phyloP scores from a whole-genome alignment of 1,284 basidiomycete species.

The Ganoderma resinaceum region DNA sequence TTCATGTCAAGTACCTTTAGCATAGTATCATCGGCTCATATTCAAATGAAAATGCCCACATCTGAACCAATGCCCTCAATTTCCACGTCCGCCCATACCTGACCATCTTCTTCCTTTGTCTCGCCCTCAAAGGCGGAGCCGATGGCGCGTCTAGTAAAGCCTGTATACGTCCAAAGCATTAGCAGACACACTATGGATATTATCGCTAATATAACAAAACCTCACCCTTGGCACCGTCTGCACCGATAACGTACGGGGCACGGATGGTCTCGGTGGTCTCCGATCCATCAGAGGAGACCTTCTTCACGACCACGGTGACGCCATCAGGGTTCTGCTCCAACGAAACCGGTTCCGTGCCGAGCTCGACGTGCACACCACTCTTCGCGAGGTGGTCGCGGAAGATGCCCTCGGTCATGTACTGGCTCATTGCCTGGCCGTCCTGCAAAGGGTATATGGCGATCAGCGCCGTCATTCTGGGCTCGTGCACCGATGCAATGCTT shows the following conservation, averaged over 20 bases:
- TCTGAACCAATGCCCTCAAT: slow-evolving; percentile 36
- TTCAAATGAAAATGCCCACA: slow-evolving; percentile 23
- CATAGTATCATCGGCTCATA: neutral
- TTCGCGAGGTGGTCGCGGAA: slow-evolving; percentile 40
- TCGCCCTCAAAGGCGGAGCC: slow-evolving; percentile 43
- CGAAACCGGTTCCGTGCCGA: slow-evolving; percentile 37
- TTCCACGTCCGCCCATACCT: slow-evolving; percentile 42
- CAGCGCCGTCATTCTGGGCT: neutral
- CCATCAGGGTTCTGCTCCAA: slow-evolving; percentile 36
- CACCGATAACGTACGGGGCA: slow-evolving; percentile 42
- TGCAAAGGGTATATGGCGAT: neutral
- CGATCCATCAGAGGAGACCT: slow-evolving; percentile 6
- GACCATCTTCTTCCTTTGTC: slow-evolving; percentile 38
- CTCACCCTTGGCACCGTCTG: slow-evolving; percentile 47
- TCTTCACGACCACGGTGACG: slow-evolving; percentile 31
- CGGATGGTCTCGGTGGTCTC: slow-evolving; percentile 27
- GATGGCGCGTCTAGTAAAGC: slow-evolving; percentile 38
- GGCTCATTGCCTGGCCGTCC: slow-evolving; percentile 31
- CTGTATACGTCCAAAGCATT: slow-evolving; percentile 20
- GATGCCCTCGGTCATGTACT: slow-evolving; percentile 39
- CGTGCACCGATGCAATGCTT: slow-evolving; percentile 7
- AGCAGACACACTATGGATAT: neutral
- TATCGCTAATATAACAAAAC: too few relatives aligned
- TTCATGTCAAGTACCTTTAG: neutral
- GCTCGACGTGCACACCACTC: slow-evolving; percentile 39